phyloP scores from a whole-genome alignment of 1,284 basidiomycete genomes.

The Athelia sp. region DNA sequence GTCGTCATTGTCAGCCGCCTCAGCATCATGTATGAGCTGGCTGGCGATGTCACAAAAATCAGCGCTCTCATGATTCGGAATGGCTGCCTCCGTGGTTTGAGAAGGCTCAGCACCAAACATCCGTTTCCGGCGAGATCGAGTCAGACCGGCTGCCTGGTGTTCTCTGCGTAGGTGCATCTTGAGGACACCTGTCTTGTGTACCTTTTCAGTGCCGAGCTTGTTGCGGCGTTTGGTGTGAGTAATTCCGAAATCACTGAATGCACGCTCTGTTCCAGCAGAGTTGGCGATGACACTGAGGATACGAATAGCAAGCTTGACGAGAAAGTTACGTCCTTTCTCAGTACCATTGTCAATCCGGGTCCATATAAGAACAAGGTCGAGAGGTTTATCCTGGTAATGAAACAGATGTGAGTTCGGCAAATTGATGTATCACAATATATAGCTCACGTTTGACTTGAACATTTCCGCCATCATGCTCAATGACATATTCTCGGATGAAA shows the following conservation, averaged over 20 bases:
- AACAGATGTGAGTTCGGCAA: not conserved
- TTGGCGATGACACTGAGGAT: slow-evolving; percentile 18
- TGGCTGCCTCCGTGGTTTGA: not conserved
- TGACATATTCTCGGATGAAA: not conserved
- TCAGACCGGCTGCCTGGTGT: slow-evolving; percentile 4
- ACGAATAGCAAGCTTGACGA: slow-evolving; percentile 14
- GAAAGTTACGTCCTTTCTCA: slow-evolving; percentile 7
- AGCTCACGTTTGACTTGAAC: not conserved
- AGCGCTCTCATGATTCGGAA: not conserved
- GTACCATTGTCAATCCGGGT: slow-evolving; percentile 5
- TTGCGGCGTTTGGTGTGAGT: slow-evolving; percentile 16
- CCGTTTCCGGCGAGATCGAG: slow-evolving; percentile 3
- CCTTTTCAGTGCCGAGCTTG: slow-evolving; percentile 8
- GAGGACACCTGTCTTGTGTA: slow-evolving; percentile 13
- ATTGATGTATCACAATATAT: not conserved
- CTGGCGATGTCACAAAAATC: not conserved
- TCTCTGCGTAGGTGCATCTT: slow-evolving; percentile 7
- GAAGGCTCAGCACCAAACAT: slow-evolving; percentile 4
- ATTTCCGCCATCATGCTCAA: not conserved
- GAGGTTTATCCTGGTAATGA: slow-evolving; percentile 5
- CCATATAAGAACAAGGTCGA: slow-evolving; percentile 11
- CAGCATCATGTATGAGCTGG: not conserved
- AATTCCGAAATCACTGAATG: slow-evolving; percentile 16
- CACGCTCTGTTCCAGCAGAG: slow-evolving; percentile 15
- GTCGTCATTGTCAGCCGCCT: not conserved